Conservation (phyloP, 768 basidiomycete genomes). For the Tricholoma furcatifolium region DNA sequence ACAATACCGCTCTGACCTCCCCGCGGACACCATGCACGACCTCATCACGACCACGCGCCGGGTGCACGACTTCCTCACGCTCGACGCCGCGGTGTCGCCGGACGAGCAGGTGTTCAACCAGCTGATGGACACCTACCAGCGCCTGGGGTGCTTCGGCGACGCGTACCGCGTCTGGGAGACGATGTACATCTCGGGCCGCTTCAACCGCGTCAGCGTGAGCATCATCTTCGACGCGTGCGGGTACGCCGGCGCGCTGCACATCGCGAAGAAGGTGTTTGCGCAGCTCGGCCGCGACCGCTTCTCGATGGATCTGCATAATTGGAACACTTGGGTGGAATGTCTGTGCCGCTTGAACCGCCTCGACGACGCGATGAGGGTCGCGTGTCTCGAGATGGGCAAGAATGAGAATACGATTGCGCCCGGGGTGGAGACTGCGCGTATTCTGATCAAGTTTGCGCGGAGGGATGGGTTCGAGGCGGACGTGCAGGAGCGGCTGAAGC, state of each 20-base stretch:
- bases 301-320: conserved; percentile 61
- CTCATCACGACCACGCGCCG: conserved; percentile 55
- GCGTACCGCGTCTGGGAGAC: conserved; percentile 81
- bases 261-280: conserved; percentile 54
- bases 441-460: conserved; percentile 56
- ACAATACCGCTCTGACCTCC: conserved; percentile 19
- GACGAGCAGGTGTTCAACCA: conserved; percentile 74
- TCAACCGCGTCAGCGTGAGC: conserved; percentile 66
- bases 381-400: conserved; percentile 65
- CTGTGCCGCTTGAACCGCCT: conserved; percentile 70
- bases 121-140: conserved; percentile 87
- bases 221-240: conserved; percentile 88
- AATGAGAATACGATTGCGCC: conserved; percentile 42
- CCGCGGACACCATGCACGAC: conserved; percentile 23
- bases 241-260: conserved; percentile 46
- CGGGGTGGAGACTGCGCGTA: conserved; percentile 44
- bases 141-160: conserved; percentile 67
- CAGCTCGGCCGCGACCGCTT: conserved; percentile 51
- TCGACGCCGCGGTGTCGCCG: conserved; percentile 75
- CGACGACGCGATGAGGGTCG: conserved; percentile 63
- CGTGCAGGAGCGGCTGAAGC: conserved; percentile 44
- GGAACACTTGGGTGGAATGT: conserved; percentile 84
- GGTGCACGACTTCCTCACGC: conserved; percentile 72
- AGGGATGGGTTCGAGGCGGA: conserved; percentile 39
- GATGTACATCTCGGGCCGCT: conserved; percentile 57